Evolutionary conservation across 2,329 filamentous ascomycete genomes (phyloP), one percentile per base, ranked within the genome.

Genomic region (Nemania sp.): DNA sequence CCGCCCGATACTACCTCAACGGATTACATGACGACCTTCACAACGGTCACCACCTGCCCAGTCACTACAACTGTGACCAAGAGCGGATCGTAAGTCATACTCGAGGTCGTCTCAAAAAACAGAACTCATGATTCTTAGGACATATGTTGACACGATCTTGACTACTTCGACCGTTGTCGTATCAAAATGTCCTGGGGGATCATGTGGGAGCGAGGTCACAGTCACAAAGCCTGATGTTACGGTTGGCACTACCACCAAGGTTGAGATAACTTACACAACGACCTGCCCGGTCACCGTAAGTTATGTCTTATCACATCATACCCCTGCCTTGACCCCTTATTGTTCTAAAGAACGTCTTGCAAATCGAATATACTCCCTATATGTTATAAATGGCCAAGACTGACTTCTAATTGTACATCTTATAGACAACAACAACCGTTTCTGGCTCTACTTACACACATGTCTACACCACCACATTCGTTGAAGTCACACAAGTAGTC

Each of bases 11-110:
- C 58, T 37, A 66, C 64, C 8, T 55, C 39, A 15, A 60, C 57
- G 15, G 54, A 52, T 19, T 54, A 57, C 30, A 5, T 52, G 14
- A 68, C 65, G 2, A 75, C 68, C 49, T 76, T 76, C 54, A 72
- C 70, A 42, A 76, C 73, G 19, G 70, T 73, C 11, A 77, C 75
- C 3, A 68, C 75, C 44, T 80, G 77, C 64, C 77, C 77, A 9
- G 68, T 76, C 55, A 77, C 75, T 8, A 68, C 70, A 28, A 79
- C 76, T 11, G 63, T 72, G 52, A 75, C 73, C 14, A 57, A 64
- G 12, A 61, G 66, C 31, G 74, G 73, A 66, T 70, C 69, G 73
- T 76, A 65, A 73, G 73, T 70, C 3, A 23, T 28, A 6, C 19
- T 3, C 34, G 14, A 40, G 6, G 17, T 14, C 9, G 6, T 37